Evolutionary conservation across 331 rosid species (phyloP).

Genomic region (Quercus phellos): DNA sequence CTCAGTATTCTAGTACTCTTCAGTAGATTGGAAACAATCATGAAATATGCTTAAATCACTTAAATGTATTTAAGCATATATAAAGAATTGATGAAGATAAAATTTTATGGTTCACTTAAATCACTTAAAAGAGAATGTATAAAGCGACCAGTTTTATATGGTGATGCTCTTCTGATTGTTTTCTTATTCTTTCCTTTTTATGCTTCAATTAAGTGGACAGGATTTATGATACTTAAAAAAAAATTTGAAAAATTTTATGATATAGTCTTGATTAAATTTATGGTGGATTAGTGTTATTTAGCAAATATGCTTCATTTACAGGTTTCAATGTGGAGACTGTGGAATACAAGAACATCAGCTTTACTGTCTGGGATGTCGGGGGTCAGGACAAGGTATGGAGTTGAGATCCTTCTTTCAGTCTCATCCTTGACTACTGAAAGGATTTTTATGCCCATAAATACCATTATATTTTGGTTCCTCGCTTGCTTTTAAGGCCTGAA

Average conservation of each 20-base stretch:
- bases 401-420: conserved; percentile 14
- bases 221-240: background rate
- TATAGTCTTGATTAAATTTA: background rate
- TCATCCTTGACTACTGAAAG: background rate
- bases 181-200: background rate
- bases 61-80: background rate
- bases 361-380: conserved; percentile 99
- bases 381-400: conserved; percentile 89
- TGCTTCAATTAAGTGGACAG: background rate
- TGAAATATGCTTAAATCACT: background rate
- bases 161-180: background rate
- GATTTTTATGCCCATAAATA: background rate
- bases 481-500: background rate
- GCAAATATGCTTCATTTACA: conserved; percentile 21
- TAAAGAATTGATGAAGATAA: background rate
- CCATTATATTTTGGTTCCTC: background rate
- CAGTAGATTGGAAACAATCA: background rate
- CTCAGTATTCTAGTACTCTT: background rate
- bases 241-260: background rate
- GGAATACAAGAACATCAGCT: conserved; percentile 97
- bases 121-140: background rate
- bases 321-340: conserved; percentile 99
- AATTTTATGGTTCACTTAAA: background rate
- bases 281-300: background rate
- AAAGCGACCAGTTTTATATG: background rate